Evolutionary conservation across 306 rosid species (phyloP), one percentile per base, ranked within the genome.

Genomic region (Ceratonia siliqua): DNA sequence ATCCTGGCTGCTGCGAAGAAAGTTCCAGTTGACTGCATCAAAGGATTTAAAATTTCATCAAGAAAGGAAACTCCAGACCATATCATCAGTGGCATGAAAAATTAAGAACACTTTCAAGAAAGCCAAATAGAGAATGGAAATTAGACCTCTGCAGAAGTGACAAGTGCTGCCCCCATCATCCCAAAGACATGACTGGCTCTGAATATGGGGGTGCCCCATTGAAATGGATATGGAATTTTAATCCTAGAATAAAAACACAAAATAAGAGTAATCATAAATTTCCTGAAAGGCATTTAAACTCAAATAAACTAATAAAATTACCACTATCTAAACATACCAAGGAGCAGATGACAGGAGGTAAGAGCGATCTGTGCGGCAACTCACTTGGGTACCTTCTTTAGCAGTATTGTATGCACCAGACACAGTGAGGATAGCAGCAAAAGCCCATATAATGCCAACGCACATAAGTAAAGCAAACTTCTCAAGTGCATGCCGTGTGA

Each of bases 121-220:
- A 18, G 42, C 25, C n/a, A 56, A 56, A 24, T 5, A 0, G 20
- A 57, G 39, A 57, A 15, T 54, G 63, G 15, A 17, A 6, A 62
- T 5, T 72, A 69, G 68, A 94, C 98, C 96, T 94, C 98, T 1
- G 95, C 96, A 58, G 96, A 85, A 21, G 98, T 57, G 70, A 94
- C 98, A 39, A 94, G 88, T 28, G 98, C 94, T 14, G 98, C 96
- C 10, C 98, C 98, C 86, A 94, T 88, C 97, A 94, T 91, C 77
- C 95, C 98, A 49, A 94, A 94, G 67, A 89, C 94, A 76, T 94
- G 97, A 85, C 96, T 86, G 4, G 98, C 98, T 64, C 83, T 90
- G 83, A 94, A 94, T 80, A 94, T 91, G 6, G 98, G 98, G 57
- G 91, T 84, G 66, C 97, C 98, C 96, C 96, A 94, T 82, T 94